These are phyloP conservation scores for Pleurozium schreberi DNA, from an alignment of 225 moss, liverwort and hornwort species.

Conservation along the genomic window DNA sequence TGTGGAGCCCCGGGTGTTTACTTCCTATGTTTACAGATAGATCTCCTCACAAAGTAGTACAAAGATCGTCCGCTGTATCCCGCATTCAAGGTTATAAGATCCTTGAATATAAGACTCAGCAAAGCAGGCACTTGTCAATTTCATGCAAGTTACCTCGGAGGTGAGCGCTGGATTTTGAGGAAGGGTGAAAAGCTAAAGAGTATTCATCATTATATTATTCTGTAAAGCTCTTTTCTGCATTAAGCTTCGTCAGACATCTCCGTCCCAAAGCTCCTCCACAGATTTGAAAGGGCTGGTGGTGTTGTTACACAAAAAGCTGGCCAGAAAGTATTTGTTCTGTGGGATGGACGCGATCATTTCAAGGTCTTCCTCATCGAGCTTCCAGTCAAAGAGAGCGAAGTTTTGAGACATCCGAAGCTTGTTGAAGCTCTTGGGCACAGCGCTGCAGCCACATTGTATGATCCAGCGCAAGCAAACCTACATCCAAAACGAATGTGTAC, in stretches of 20 bases:
- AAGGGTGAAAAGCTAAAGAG: neutral
- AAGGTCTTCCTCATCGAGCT: slow-evolving; percentile 42
- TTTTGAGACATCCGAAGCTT: slow-evolving; percentile 44
- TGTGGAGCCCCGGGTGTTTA: neutral
- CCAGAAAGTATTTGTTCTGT: slow-evolving; percentile 30
- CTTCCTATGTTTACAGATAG: neutral
- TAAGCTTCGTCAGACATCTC: slow-evolving; percentile 25
- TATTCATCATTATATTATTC: neutral
- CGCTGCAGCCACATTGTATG: slow-evolving; percentile 35
- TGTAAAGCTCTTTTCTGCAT: neutral
- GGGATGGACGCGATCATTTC: slow-evolving; percentile 29
- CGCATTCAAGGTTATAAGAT: neutral
- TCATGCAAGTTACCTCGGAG: neutral
- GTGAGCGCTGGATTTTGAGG: neutral
- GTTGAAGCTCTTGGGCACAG: slow-evolving; percentile 63
- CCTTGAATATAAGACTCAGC: neutral
- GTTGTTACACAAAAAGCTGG: slow-evolving; percentile 18
- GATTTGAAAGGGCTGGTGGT: slow-evolving; percentile 39
- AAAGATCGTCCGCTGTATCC: neutral
- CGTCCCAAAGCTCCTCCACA: slow-evolving; percentile 68
- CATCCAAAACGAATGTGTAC: neutral
- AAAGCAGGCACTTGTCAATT: neutral
- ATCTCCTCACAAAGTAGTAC: neutral
- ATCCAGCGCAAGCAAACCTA: slow-evolving; percentile 65
- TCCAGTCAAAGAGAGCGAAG: slow-evolving; percentile 45